Base-by-base conservation (phyloP, 2,329 filamentous ascomycete genomes). In the Apiospora phragmitis region DNA sequence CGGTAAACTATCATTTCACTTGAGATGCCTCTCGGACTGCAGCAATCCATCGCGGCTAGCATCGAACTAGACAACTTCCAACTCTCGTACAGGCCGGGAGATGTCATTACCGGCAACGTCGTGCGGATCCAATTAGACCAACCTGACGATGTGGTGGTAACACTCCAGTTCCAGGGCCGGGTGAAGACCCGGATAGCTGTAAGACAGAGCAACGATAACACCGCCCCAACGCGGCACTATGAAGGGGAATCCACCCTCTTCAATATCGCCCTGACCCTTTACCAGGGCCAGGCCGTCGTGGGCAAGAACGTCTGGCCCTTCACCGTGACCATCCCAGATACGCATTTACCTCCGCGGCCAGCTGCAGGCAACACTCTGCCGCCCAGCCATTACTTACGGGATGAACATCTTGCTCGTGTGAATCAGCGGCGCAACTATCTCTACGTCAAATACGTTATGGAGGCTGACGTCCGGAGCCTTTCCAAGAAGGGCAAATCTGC, bases 371-470 rank as follows among this genome's bases (percentile, higher is more conserved):
- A 67, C 12, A 45, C 26, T 2, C 42, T 45, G 12, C 65, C 65
- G 24, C 65, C 65, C 4, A 67, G 65, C 24, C 38, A 45, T 32
- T 67, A 43, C 14, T 18, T 45, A 8, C 21, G 14, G 65, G 11
- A 29, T n/a, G 65, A 67, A n/a, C 14, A 21, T 45, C n/a, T 66
- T 26, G 9, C 32, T 12, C 18, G 14, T 38, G 3, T 18, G 67
- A 0, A 55, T 21, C 16, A 69, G 51, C 26, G 68, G 76, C 9
- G 68, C 71, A 0, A 73, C n/a, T 74, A 80, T 26, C 71, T 72
- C 4, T 79, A 75, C 12, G 79, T 81, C n/a, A 80, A 84, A 62
- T 84, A 83, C 55, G 77, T 74, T 14, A 70, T 84, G 1, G 70
- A 79, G 42, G 80, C 81, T 0, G 71, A 73, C 1, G 45, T 83